Percentiles rank a stretch among this genome's conserved stretches.
Conservation (phyloP, 1,139 yeast species). For the Waltiozyma sp. region DNA sequence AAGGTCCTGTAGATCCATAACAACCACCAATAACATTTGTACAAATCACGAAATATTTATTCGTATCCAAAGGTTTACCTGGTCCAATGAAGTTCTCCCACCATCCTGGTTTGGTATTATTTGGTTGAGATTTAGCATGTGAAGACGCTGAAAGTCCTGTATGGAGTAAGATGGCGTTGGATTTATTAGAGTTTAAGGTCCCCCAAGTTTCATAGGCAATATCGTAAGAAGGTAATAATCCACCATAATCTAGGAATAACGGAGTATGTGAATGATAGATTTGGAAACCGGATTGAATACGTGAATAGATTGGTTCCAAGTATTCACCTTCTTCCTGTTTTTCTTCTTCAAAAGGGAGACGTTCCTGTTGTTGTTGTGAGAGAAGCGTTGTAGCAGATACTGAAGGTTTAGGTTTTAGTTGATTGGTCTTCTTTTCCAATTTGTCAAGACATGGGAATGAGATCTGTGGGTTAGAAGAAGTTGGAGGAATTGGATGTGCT, state of each 20-base stretch:
- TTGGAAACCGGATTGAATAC: slow-evolving; percentile 59
- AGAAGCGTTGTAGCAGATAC: slow-evolving; percentile 12
- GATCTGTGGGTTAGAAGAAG: slow-evolving; percentile 26
- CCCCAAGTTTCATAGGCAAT: slow-evolving; percentile 96
- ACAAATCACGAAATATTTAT: slow-evolving; percentile 72
- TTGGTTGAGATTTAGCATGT: slow-evolving; percentile 79
- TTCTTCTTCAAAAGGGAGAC: background rate
- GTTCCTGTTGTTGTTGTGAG: slow-evolving; percentile 28
- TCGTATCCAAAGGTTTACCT: slow-evolving; percentile 66
- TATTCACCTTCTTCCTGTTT: slow-evolving; percentile 34
- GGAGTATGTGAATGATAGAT: slow-evolving; percentile 45
- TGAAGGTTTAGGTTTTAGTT: slow-evolving; percentile 22
- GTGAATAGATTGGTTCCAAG: slow-evolving; percentile 79
- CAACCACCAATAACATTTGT: slow-evolving; percentile 92
- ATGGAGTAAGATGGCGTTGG: slow-evolving; percentile 71
- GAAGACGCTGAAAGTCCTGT: slow-evolving; percentile 92
- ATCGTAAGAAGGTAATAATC: slow-evolving; percentile 59
- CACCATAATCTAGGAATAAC: slow-evolving; percentile 72
- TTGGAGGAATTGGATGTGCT: background rate
- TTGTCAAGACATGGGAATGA: slow-evolving; percentile 81
- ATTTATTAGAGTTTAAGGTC: slow-evolving; percentile 40
- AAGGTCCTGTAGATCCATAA: slow-evolving; percentile 92
- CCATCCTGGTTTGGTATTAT: slow-evolving; percentile 77
- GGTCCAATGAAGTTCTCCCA: slow-evolving; percentile 94
- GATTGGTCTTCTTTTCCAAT: slow-evolving; percentile 48